These are phyloP conservation scores for Avena insularis DNA, from an alignment of 176 grass and related monocot genomes.

Conservation along the genomic window DNA sequence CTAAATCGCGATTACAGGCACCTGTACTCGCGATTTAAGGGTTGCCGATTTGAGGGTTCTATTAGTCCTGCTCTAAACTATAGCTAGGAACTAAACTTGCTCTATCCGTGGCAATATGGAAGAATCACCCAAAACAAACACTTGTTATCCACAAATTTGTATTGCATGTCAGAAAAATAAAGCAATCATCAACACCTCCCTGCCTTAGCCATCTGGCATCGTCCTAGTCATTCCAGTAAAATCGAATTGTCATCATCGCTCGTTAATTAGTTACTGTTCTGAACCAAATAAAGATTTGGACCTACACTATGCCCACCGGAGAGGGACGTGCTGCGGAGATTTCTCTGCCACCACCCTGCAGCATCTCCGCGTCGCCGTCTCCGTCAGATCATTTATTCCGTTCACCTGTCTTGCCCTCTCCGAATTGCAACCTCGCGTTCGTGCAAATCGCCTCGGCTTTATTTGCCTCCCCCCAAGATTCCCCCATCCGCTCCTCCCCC, in stretches of 20 bases:
- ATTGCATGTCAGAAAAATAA: not conserved
- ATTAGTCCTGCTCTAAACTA: no score
- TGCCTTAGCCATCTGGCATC: not conserved
- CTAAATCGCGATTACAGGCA: no score
- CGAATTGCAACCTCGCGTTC: constrained; percentile 41
- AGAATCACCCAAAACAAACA: not conserved
- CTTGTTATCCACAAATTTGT: not conserved
- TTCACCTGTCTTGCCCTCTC: constrained; percentile 34
- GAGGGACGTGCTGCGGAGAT: constrained; percentile 41
- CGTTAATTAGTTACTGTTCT: not conserved
- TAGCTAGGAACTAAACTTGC: no score
- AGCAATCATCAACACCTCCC: not conserved
- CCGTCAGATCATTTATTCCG: constrained; percentile 59
- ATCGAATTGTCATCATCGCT: not conserved
- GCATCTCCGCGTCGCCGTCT: constrained; percentile 52
- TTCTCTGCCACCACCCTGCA: constrained; percentile 44
- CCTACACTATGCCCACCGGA: constrained; percentile 20
- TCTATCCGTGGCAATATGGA: no score
- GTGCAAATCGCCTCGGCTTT: constrained; percentile 42
- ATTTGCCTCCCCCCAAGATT: constrained; percentile 33
- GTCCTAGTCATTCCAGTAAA: not conserved
- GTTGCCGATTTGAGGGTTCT: no score
- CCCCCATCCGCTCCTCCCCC: not conserved
- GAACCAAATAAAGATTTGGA: constrained; percentile 24
- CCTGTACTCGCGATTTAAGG: no score